Evolutionary conservation across 1,284 basidiomycete genomes (phyloP).

Genomic region (Ceratobasidium sp.): DNA sequence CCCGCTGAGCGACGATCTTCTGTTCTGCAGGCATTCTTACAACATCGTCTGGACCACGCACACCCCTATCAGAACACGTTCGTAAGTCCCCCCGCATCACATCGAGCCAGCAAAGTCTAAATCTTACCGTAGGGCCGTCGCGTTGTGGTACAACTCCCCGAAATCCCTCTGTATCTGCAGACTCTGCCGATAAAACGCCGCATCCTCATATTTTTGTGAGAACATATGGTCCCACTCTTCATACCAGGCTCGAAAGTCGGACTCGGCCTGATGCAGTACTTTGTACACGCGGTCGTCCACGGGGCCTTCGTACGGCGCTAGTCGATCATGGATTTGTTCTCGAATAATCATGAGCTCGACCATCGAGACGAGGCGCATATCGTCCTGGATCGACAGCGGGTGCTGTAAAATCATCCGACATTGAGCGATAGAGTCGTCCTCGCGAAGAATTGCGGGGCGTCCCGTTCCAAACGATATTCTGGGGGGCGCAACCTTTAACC

Average conservation of each 20-base stretch:
- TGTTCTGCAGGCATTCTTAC: conserved; percentile 77
- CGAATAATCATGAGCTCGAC: conserved; percentile 86
- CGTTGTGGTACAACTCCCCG: conserved; percentile 83
- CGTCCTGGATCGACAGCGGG: conserved; percentile 88
- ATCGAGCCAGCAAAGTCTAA: background rate
- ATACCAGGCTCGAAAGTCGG: conserved; percentile 77
- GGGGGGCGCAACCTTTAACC: conserved; percentile 16
- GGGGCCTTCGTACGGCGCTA: conserved; percentile 70
- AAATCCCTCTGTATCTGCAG: conserved; percentile 81
- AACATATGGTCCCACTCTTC: conserved; percentile 80
- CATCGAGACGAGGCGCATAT: conserved; percentile 93
- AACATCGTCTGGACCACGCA: conserved; percentile 80
- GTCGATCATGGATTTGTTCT: conserved; percentile 75
- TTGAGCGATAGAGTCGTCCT: conserved; percentile 88
- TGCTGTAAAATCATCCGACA: conserved; percentile 85
- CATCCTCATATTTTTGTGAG: conserved; percentile 80
- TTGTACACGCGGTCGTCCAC: conserved; percentile 74
- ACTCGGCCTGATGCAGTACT: conserved; percentile 69
- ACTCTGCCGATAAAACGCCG: conserved; percentile 85
- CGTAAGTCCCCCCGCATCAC: background rate
- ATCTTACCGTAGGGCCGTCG: conserved; percentile 67
- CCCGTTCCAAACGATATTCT: conserved; percentile 93
- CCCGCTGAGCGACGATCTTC: conserved; percentile 72
- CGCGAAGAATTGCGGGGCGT: conserved; percentile 88
- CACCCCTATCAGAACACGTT: conserved; percentile 55